Evolutionary conservation across 371 early-diverging fungal genomes (phyloP).

Genomic region (Mucor mucedo): DNA sequence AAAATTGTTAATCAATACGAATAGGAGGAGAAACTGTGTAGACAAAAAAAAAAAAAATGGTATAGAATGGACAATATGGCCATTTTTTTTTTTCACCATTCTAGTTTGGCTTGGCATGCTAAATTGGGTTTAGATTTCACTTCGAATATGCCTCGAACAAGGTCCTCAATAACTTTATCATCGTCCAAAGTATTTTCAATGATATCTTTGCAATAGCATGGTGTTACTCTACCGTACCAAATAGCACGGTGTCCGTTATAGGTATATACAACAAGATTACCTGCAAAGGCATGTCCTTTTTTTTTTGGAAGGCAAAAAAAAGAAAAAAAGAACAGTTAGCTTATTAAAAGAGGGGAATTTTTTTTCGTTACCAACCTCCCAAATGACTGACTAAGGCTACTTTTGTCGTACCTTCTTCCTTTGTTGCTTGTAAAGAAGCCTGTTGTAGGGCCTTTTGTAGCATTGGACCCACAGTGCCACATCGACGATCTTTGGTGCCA

Average conservation of each 20-base stretch:
- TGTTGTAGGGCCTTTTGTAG: slow-evolving; percentile 31
- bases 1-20: too few relatives aligned
- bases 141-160: slow-evolving; percentile 45
- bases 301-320: neutral
- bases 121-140: slow-evolving; percentile 24
- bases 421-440: slow-evolving; percentile 14
- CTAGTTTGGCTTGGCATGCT: slow-evolving; percentile 18
- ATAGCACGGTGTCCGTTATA: slow-evolving; percentile 45
- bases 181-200: slow-evolving; percentile 34
- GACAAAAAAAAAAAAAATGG: neutral
- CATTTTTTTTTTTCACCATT: slow-evolving; percentile 21
- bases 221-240: slow-evolving; percentile 52
- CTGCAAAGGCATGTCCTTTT: slow-evolving; percentile 46
- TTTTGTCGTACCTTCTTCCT: slow-evolving; percentile 10
- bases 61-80: neutral
- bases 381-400: slow-evolving; percentile 45
- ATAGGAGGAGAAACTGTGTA: too few relatives aligned
- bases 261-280: slow-evolving; percentile 46
- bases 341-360: neutral
- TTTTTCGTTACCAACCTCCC: slow-evolving; percentile 33
- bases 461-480: slow-evolving; percentile 49
- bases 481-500: slow-evolving; percentile 41
- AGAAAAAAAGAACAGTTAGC: too few relatives aligned
- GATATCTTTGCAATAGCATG: slow-evolving; percentile 44
- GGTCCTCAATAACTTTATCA: slow-evolving; percentile 36